These are phyloP conservation scores for Pugionium cornutum DNA, from an alignment of 345 rosid genomes.

Conservation along the genomic window DNA sequence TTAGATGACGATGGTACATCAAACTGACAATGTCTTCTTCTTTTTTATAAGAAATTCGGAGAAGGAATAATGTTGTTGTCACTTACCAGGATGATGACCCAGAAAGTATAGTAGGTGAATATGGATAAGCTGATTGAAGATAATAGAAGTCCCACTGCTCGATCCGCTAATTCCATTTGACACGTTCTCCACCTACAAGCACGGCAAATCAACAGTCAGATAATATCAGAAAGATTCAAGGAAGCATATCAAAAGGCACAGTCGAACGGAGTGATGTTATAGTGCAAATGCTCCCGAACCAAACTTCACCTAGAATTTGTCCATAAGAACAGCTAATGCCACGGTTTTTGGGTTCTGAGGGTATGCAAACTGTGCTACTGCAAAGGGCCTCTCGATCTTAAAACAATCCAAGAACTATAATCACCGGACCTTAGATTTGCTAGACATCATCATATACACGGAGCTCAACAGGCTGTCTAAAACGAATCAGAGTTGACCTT, in stretches of 20 bases:
- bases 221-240: background rate
- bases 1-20: slow-evolving; percentile 3
- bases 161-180: slow-evolving; percentile 82
- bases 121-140: slow-evolving; percentile 69
- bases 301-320: slow-evolving; percentile 17
- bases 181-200: slow-evolving; percentile 25
- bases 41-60: background rate
- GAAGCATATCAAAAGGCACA: slow-evolving; percentile 14
- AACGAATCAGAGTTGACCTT: slow-evolving; percentile 7
- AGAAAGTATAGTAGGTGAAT: slow-evolving; percentile 90
- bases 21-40: background rate
- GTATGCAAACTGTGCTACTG: slow-evolving; percentile 23
- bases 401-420: slow-evolving; percentile 16
- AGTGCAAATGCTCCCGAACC: slow-evolving; percentile 4
- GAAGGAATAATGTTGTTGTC: background rate
- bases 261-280: slow-evolving; percentile 3
- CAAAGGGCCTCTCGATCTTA: background rate
- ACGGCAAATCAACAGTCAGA: background rate
- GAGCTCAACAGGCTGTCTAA: slow-evolving; percentile 19
- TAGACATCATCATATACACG: slow-evolving; percentile 6
- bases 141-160: slow-evolving; percentile 76
- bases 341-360: slow-evolving; percentile 16
- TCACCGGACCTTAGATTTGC: slow-evolving; percentile 20
- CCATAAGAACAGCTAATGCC: slow-evolving; percentile 21
- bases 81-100: slow-evolving; percentile 92